Conservation (phyloP, 73 alveolate species). For the Tetrahymena borealis region DNA sequence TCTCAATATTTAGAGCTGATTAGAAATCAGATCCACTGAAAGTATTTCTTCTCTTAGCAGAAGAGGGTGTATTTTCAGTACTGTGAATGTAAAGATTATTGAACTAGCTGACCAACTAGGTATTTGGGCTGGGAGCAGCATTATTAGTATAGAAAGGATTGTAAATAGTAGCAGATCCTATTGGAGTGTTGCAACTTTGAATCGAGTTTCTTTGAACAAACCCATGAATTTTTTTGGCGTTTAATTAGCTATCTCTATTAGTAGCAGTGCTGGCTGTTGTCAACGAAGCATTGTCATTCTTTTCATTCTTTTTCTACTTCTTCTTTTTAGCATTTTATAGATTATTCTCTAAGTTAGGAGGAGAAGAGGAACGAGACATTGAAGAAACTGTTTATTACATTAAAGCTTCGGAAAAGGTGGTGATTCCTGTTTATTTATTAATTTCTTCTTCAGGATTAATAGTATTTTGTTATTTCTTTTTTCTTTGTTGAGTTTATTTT, state of each 20-base stretch:
- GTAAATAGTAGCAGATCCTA: background rate
- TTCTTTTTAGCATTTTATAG: background rate
- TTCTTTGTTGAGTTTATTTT: background rate
- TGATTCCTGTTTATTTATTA: background rate
- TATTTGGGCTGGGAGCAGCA: background rate
- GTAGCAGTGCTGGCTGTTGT: constrained; percentile 2
- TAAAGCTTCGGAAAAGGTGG: background rate
- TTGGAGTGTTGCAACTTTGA: background rate
- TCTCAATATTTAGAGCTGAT: background rate
- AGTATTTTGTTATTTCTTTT: background rate
- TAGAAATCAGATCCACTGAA: background rate
- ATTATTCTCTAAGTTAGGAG: background rate
- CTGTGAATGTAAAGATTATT: background rate
- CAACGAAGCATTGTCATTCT: background rate
- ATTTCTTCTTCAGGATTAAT: background rate
- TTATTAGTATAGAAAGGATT: background rate
- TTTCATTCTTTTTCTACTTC: background rate
- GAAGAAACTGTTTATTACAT: background rate
- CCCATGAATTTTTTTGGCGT: background rate
- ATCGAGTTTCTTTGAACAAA: background rate
- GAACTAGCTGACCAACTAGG: background rate
- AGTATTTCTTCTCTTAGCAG: background rate
- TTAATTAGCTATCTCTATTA: background rate
- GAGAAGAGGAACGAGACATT: background rate
- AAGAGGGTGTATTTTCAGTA: background rate